These are phyloP conservation scores for Centrapalus pauciflorus DNA, from an alignment of 129 eudicot species.

Conservation along the genomic window DNA sequence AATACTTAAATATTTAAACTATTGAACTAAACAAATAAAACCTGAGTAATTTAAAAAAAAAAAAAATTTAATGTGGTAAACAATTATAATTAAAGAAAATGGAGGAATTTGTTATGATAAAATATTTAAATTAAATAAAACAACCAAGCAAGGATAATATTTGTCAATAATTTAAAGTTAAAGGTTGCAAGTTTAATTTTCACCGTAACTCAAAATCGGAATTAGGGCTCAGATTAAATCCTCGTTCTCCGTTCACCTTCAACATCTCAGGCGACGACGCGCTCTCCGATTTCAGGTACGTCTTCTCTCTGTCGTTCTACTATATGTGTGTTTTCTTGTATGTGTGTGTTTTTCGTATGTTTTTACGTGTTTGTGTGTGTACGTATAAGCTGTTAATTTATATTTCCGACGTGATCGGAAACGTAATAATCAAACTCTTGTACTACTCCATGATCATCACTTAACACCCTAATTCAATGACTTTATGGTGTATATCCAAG, in stretches of 20 bases:
- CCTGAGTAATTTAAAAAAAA: too few species aligned
- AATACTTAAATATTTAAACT: too few species aligned
- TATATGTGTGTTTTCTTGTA: neutral
- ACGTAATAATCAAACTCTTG: neutral
- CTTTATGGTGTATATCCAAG: neutral
- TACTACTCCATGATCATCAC: neutral
- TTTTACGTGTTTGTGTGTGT: constrained; percentile 4
- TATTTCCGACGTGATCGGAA: neutral
- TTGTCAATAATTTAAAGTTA: neutral
- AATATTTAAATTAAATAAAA: too few species aligned
- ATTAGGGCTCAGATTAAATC: constrained; percentile 9
- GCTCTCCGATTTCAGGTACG: constrained; percentile 8
- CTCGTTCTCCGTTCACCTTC: constrained; percentile 13
- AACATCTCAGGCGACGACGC: constrained; percentile 20
- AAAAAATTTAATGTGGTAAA: too few species aligned
- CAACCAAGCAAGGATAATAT: neutral
- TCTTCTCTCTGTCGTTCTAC: neutral
- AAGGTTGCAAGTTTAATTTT: constrained; percentile 1
- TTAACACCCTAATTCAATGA: neutral
- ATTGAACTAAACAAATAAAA: too few species aligned
- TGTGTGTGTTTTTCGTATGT: neutral
- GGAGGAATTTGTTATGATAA: too few species aligned
- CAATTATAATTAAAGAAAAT: too few species aligned
- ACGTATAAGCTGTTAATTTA: neutral
- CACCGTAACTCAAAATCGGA: constrained; percentile 1